phyloP scores from a whole-genome alignment of 2,329 filamentous ascomycete species.

The Pestalotiopsis sp. region DNA sequence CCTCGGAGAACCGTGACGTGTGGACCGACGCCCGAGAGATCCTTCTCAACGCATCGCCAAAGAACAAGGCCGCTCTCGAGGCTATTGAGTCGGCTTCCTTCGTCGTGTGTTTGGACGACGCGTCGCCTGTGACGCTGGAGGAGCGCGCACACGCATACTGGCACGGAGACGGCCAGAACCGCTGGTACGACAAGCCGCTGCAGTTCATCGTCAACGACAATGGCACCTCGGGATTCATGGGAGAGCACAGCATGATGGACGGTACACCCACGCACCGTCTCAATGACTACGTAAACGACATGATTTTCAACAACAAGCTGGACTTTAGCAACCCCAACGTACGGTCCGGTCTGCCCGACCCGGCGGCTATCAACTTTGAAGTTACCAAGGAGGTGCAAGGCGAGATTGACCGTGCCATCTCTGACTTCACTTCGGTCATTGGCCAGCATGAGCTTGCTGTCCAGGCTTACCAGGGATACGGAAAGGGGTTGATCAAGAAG shows the following conservation, averaged over 20 bases:
- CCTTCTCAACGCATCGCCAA: conserved; percentile 74
- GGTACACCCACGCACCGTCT: conserved; percentile 96
- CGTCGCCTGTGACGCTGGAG: conserved; percentile 87
- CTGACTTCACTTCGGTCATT: conserved; percentile 82
- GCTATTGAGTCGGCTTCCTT: conserved; percentile 89
- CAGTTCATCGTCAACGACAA: conserved; percentile 99
- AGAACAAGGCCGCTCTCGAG: conserved; percentile 78
- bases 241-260: conserved; percentile 99
- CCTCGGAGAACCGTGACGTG: conserved; percentile 88
- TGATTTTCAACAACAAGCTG: conserved; percentile 93
- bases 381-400: conserved; percentile 72
- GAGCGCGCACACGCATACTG: conserved; percentile 96
- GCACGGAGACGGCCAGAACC: conserved; percentile 94
- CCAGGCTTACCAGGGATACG: conserved; percentile 95
- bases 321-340: conserved; percentile 80
- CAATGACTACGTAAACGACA: conserved; percentile 90
- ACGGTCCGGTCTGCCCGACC: conserved; percentile 84
- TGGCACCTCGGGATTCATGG: conserved; percentile 95
- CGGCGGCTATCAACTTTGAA: conserved; percentile 75
- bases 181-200: conserved; percentile 97
- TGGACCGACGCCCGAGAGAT: conserved; percentile 84
- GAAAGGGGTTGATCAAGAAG: conserved; percentile 98
- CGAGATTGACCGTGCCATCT: conserved; percentile 77
- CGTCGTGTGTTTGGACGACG: conserved; percentile 90
- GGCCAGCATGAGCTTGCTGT: conserved; percentile 87